A percentile compares a stretch with the other conserved stretches of the same genome.
phyloP scores from a whole-genome alignment of 352 stramenopile species.

The Saprolegnia parasitica region DNA sequence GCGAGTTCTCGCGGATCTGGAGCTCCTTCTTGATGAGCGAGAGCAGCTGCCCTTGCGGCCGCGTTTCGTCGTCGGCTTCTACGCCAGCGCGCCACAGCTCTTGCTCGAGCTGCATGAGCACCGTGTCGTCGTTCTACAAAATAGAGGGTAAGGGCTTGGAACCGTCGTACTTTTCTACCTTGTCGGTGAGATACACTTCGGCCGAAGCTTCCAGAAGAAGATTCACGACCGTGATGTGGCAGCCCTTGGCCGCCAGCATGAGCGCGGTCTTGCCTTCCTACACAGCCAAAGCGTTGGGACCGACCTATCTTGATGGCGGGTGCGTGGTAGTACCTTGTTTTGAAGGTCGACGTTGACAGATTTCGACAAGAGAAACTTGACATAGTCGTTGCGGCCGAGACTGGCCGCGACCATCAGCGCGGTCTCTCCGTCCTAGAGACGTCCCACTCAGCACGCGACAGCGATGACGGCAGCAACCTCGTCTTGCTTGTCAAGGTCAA shows the following conservation, averaged over 20 bases:
- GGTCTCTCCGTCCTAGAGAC: not conserved
- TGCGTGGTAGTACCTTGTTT: not conserved
- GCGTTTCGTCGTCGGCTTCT: too few relatives aligned
- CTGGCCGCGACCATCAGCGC: conserved; percentile 1
- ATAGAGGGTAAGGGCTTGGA: not conserved
- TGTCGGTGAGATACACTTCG: not conserved
- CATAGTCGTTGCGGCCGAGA: not conserved
- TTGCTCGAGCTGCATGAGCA: too few relatives aligned
- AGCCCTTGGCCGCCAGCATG: too few relatives aligned
- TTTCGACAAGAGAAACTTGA: not conserved
- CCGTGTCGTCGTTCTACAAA: too few relatives aligned
- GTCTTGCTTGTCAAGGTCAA: conserved; percentile 2
- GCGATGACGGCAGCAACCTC: not conserved
- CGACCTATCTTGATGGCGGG: too few relatives aligned
- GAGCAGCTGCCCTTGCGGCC: too few relatives aligned
- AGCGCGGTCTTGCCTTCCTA: too few relatives aligned
- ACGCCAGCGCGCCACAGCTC: too few relatives aligned
- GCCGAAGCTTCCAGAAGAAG: too few relatives aligned
- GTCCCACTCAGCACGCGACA: too few relatives aligned
- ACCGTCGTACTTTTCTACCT: not conserved
- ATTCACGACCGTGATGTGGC: too few relatives aligned
- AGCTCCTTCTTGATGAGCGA: not conserved
- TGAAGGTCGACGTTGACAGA: not conserved
- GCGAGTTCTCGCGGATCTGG: not conserved
- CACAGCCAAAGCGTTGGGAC: too few relatives aligned